These are phyloP conservation scores for Cicer pinnatifidum DNA, from an alignment of 306 rosid species.

Conservation along the genomic window DNA sequence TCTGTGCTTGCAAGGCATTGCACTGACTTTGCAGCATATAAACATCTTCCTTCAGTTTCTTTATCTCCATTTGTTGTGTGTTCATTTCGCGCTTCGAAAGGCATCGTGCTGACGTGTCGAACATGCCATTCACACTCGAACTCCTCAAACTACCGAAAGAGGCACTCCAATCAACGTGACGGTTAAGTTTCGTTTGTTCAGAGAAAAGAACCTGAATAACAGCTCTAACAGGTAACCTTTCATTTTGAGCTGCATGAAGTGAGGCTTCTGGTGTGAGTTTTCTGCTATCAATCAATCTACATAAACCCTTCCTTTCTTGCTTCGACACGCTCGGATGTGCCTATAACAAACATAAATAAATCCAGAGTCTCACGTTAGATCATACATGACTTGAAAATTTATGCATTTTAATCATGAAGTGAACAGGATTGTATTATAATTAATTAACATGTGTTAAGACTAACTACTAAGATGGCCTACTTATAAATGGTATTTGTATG, in stretches of 20 bases:
- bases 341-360: slow-evolving; percentile 47
- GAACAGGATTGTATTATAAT: slow-evolving; percentile 29
- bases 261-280: slow-evolving; percentile 89
- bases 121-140: slow-evolving; percentile 46
- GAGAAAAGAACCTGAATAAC: slow-evolving; percentile 88
- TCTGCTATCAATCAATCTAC: slow-evolving; percentile 75
- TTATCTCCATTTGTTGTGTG: slow-evolving; percentile 69
- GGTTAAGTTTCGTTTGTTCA: slow-evolving; percentile 66
- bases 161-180: slow-evolving; percentile 73
- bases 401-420: not conserved
- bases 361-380: not conserved
- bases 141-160: slow-evolving; percentile 66
- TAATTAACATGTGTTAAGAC: slow-evolving; percentile 16
- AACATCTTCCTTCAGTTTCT: slow-evolving; percentile 77
- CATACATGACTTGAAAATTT: not conserved
- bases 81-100: slow-evolving; percentile 72
- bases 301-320: slow-evolving; percentile 77
- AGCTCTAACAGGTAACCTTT: slow-evolving; percentile 87
- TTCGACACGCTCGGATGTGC: slow-evolving; percentile 79
- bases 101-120: slow-evolving; percentile 54
- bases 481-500: not conserved
- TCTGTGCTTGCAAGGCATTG: slow-evolving; percentile 66
- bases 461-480: slow-evolving; percentile 38
- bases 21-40: slow-evolving; percentile 70
- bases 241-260: slow-evolving; percentile 90